These are phyloP conservation scores for Jimgerdemannia lactiflua DNA, from an alignment of 192 early-diverging fungal species.

Conservation along the genomic window DNA sequence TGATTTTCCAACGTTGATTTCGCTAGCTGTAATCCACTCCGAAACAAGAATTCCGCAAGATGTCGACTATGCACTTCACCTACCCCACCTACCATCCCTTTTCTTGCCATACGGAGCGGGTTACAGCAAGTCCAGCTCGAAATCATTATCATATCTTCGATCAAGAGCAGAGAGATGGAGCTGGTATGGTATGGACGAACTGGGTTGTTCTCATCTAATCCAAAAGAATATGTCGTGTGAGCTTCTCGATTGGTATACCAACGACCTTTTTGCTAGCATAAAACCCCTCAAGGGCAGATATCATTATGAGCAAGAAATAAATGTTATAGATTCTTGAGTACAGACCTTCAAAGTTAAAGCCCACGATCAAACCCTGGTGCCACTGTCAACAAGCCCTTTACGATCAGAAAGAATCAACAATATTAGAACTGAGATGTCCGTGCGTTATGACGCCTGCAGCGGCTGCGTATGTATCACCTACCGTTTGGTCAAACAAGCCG, in stretches of 20 bases:
- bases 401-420: slow-evolving; percentile 12
- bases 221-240: no score
- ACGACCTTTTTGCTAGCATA: no score
- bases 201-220: not conserved
- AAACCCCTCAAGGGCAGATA: no score
- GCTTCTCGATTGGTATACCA: no score
- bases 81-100: not conserved
- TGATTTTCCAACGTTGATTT: no score
- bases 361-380: slow-evolving; percentile 77
- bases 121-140: not conserved
- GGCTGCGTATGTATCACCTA: not conserved
- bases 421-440: not conserved
- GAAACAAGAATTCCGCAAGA: not conserved
- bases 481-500: slow-evolving; percentile 15
- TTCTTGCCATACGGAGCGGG: not conserved
- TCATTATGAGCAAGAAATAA: no score
- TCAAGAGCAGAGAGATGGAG: not conserved
- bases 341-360: slow-evolving; percentile 45
- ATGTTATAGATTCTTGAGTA: not conserved
- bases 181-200: not conserved
- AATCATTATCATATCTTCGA: slow-evolving; percentile 21
- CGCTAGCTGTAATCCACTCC: no score
- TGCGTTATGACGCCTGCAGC: no score
- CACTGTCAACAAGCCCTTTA: slow-evolving; percentile 46
- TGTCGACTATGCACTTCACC: not conserved